Evolutionary conservation across 495 filamentous ascomycete species (phyloP).

Genomic region (Tuber indicum): DNA sequence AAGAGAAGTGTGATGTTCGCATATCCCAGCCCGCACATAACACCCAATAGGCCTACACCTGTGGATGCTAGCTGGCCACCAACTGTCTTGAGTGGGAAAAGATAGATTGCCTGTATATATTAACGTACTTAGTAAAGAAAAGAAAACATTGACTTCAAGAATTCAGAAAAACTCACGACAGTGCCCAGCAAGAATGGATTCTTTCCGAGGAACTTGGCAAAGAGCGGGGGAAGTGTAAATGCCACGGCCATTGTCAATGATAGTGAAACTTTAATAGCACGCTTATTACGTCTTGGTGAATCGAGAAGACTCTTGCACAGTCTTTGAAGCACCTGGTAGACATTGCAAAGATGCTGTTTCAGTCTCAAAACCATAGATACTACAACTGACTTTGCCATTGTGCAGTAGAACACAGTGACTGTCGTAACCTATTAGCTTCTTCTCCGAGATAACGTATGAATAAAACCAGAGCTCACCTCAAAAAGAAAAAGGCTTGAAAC

Average conservation of each 20-base stretch:
- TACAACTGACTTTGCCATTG: background rate
- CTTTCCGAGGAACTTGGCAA: constrained; percentile 29
- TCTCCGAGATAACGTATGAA: background rate
- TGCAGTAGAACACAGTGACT: background rate
- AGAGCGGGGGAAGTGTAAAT: constrained; percentile 28
- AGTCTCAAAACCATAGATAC: background rate
- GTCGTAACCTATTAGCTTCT: background rate
- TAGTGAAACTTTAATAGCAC: constrained; percentile 31
- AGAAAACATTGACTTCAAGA: background rate
- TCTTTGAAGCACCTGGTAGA: constrained; percentile 14
- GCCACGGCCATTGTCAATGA: constrained; percentile 34
- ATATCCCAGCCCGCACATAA: constrained; percentile 33
- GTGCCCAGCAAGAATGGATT: constrained; percentile 40
- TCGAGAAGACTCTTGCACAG: constrained; percentile 21
- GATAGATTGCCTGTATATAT: constrained; percentile 38
- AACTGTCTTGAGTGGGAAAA: constrained; percentile 38
- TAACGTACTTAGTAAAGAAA: background rate
- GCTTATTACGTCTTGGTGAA: constrained; percentile 29
- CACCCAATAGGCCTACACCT: constrained; percentile 25
- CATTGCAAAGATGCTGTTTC: constrained; percentile 14
- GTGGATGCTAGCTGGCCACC: constrained; percentile 39
- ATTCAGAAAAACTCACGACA: constrained; percentile 28
- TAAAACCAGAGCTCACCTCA: background rate
- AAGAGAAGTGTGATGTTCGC: constrained; percentile 35
- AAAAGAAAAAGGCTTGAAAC: background rate